Conservation (phyloP, 495 filamentous ascomycete genomes). For the Penicillium silybi region DNA sequence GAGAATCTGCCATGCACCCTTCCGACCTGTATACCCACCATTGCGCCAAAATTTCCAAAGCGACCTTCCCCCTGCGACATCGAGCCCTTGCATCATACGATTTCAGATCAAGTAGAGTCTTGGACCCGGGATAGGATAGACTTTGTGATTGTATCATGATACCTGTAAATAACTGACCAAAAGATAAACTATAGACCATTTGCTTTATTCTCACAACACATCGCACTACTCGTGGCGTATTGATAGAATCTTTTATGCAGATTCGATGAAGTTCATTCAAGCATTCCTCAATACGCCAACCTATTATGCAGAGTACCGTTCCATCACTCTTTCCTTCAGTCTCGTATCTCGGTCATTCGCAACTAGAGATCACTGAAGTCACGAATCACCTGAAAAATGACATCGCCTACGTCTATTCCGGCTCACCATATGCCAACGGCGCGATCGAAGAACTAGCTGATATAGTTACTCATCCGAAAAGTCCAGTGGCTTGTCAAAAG, state of each 20-base stretch:
- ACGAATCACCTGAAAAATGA: constrained; percentile 9
- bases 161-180: neutral
- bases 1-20: neutral
- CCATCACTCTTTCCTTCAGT: too few species aligned
- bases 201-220: too few species aligned
- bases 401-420: constrained; percentile 16
- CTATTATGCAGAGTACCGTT: too few species aligned
- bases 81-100: neutral
- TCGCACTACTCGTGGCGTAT: too few species aligned
- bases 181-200: neutral
- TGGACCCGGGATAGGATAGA: neutral
- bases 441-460: constrained; percentile 28
- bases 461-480: constrained; percentile 24
- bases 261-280: too few species aligned
- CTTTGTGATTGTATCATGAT: neutral
- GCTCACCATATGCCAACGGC: constrained; percentile 8
- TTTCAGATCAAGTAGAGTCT: neutral
- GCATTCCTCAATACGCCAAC: too few species aligned
- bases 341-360: neutral
- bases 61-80: neutral
- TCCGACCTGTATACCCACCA: neutral
- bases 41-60: neutral
- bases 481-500: constrained; percentile 25
- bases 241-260: too few species aligned
- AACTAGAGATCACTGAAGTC: neutral